Evolutionary conservation across 148 eudicot genomes (phyloP).

Genomic region (Rhododendron henanense): DNA sequence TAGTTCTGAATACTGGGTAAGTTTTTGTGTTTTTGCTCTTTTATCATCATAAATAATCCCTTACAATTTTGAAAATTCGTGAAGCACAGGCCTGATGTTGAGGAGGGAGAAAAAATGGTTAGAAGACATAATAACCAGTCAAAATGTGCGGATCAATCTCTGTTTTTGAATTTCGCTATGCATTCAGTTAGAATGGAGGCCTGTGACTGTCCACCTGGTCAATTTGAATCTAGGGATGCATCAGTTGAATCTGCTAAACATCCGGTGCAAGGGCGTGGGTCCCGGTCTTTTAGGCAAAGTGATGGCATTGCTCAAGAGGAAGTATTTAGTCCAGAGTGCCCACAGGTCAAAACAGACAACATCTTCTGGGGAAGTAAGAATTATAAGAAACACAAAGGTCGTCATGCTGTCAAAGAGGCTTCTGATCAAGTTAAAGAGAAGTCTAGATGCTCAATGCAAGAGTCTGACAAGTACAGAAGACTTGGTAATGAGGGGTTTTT

Average conservation of each 20-base stretch:
- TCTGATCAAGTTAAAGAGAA: slow-evolving; percentile 59
- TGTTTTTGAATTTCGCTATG: slow-evolving; percentile 90
- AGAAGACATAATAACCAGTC: slow-evolving; percentile 68
- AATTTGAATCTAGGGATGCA: slow-evolving; percentile 20
- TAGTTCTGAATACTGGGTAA: slow-evolving; percentile 87
- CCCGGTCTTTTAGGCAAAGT: slow-evolving; percentile 24
- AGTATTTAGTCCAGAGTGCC: slow-evolving; percentile 26
- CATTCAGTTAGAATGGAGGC: slow-evolving; percentile 99
- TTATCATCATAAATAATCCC: neutral
- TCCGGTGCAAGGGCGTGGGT: slow-evolving; percentile 20
- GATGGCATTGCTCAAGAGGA: slow-evolving; percentile 32
- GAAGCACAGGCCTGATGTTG: slow-evolving; percentile 79
- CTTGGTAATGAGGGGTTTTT: slow-evolving; percentile 60
- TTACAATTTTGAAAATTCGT: slow-evolving; percentile 5
- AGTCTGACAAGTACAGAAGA: slow-evolving; percentile 72
- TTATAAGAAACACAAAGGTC: slow-evolving; percentile 54
- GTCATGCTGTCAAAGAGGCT: slow-evolving; percentile 53
- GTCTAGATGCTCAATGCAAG: slow-evolving; percentile 62
- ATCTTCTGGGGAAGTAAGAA: slow-evolving; percentile 60
- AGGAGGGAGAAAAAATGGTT: slow-evolving; percentile 86
- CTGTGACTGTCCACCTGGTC: slow-evolving; percentile 86
- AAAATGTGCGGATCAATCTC: slow-evolving; percentile 75
- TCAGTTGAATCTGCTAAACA: slow-evolving; percentile 42
- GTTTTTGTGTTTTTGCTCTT: slow-evolving; percentile 9
- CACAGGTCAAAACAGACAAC: slow-evolving; percentile 40